Conservation (phyloP, 441 rosid genomes). For the Omphalea diandra region DNA sequence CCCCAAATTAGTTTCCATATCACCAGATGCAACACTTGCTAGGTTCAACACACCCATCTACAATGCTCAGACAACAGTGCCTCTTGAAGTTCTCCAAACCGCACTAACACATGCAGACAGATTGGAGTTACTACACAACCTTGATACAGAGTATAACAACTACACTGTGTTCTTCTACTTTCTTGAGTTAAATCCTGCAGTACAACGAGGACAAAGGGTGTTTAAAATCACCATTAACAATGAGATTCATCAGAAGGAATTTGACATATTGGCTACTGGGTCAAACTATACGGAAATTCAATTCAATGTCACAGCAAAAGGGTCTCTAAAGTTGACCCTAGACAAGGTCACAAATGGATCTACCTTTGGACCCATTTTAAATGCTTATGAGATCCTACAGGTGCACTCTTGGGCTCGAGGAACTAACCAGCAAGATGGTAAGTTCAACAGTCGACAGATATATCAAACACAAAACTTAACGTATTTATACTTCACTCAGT, state of each 20-base stretch:
- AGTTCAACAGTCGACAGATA: constrained; percentile 5
- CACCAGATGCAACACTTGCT: not conserved
- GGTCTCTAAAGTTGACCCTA: constrained; percentile 56
- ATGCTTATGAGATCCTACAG: constrained; percentile 66
- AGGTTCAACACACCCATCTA: constrained; percentile 6
- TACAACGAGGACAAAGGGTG: constrained; percentile 44
- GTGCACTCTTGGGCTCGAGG: constrained; percentile 35
- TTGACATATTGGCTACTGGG: constrained; percentile 45
- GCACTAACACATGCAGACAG: constrained; percentile 35
- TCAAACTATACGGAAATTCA: constrained; percentile 39
- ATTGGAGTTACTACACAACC: constrained; percentile 43
- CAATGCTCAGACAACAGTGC: constrained; percentile 33
- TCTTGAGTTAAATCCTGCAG: constrained; percentile 43
- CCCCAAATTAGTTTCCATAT: constrained; percentile 4
- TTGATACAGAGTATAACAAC: constrained; percentile 32
- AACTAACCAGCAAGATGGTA: constrained; percentile 49
- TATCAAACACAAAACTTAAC: not conserved
- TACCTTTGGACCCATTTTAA: constrained; percentile 58
- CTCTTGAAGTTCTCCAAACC: constrained; percentile 49
- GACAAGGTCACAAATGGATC: constrained; percentile 41
- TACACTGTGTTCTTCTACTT: constrained; percentile 62
- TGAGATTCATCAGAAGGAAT: constrained; percentile 24
- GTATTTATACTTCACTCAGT: not conserved
- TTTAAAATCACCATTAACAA: constrained; percentile 52
- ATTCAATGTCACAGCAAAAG: constrained; percentile 38